phyloP scores from a whole-genome alignment of 345 rosid species.

The Dipteronia dyeriana region DNA sequence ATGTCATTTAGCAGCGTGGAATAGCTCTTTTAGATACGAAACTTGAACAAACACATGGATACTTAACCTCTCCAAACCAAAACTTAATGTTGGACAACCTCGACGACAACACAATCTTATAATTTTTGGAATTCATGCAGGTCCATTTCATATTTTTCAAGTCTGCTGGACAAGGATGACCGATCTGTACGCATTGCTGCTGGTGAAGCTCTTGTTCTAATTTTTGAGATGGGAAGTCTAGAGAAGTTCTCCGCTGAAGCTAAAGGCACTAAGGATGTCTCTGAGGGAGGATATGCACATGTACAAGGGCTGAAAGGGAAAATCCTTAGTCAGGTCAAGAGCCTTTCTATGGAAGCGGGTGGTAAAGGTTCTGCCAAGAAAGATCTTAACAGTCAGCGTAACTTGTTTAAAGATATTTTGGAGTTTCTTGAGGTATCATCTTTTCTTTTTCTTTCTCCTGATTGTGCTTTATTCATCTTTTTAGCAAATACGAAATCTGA shows the following conservation, averaged over 20 bases:
- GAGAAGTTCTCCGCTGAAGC: conserved; percentile 62
- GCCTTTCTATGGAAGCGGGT: conserved; percentile 83
- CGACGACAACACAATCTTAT: background rate
- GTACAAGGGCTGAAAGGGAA: conserved; percentile 70
- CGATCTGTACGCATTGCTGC: conserved; percentile 89
- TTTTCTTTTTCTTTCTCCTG: background rate
- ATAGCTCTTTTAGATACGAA: background rate
- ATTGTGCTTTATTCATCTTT: background rate
- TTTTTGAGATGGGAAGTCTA: conserved; percentile 70
- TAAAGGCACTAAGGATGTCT: conserved; percentile 40
- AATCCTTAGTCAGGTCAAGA: conserved; percentile 66
- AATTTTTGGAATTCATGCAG: conserved; percentile 41
- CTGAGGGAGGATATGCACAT: conserved; percentile 46
- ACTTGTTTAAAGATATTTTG: conserved; percentile 74
- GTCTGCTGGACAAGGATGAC: conserved; percentile 81
- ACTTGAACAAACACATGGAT: background rate
- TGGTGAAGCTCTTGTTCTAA: conserved; percentile 86
- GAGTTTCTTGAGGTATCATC: conserved; percentile 73
- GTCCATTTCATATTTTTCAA: conserved; percentile 68
- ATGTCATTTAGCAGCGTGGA: background rate
- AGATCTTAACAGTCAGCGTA: conserved; percentile 84
- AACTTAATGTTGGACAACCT: background rate
- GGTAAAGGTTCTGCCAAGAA: conserved; percentile 95
- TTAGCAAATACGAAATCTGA: background rate
- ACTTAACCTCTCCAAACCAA: background rate